These are phyloP conservation scores for Camellia japonica DNA, from an alignment of 148 eudicot genomes.

Conservation along the genomic window DNA sequence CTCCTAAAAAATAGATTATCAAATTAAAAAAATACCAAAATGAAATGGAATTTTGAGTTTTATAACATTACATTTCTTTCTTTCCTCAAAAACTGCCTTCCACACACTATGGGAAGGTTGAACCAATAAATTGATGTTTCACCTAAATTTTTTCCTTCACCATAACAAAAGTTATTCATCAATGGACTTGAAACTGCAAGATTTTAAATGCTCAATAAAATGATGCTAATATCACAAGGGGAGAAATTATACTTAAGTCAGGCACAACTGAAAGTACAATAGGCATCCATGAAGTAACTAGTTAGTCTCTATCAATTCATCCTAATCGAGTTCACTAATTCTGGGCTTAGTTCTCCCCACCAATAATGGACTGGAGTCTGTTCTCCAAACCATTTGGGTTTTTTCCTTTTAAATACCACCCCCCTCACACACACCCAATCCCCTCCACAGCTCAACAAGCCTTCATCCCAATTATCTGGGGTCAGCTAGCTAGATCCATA, in stretches of 20 bases:
- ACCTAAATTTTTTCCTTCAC: background rate
- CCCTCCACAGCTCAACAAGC: background rate
- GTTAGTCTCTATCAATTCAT: background rate
- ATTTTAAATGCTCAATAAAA: background rate
- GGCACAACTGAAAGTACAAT: background rate
- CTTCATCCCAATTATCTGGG: background rate
- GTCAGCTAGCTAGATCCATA: background rate
- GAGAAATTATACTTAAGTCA: background rate
- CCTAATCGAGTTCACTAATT: constrained; percentile 5
- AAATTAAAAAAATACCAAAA: background rate
- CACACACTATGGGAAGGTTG: background rate
- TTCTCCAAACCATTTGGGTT: no score
- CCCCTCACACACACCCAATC: background rate
- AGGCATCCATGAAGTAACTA: background rate
- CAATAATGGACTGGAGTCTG: background rate
- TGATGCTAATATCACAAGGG: background rate
- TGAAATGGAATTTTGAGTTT: background rate
- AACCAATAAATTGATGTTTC: no score
- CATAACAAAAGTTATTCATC: no score
- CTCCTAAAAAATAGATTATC: background rate
- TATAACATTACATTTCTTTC: no score
- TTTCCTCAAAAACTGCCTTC: background rate
- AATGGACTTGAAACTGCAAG: background rate
- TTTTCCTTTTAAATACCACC: background rate
- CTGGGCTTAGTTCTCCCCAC: background rate